These are phyloP conservation scores for Nannizzia gypsea DNA, from an alignment of 2,329 filamentous ascomycete species.

Conservation along the genomic window DNA sequence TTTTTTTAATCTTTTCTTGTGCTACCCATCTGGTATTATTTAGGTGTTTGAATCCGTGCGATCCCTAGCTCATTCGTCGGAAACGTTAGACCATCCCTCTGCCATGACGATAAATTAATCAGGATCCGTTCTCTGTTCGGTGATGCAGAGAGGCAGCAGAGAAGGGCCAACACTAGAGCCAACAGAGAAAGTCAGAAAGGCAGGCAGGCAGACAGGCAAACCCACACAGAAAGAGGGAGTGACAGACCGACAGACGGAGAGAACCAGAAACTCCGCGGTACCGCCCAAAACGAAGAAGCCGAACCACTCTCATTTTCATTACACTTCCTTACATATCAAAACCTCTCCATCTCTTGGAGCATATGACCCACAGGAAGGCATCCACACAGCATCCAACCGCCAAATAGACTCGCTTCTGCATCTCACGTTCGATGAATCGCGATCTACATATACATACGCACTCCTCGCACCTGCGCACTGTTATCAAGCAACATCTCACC, in stretches of 20 bases:
- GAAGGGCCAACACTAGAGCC: background rate
- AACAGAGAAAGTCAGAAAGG: background rate
- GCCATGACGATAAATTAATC: slow-evolving; percentile 6
- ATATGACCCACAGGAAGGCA: slow-evolving; percentile 1
- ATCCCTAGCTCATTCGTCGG: slow-evolving; percentile 8
- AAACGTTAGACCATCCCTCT: background rate
- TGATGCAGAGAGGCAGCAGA: background rate
- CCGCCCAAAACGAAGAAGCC: background rate
- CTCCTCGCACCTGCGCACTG: background rate
- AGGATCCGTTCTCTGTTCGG: slow-evolving; percentile 4
- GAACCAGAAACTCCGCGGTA: background rate
- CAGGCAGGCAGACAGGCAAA: background rate
- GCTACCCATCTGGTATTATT: slow-evolving; percentile 6
- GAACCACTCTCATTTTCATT: background rate
- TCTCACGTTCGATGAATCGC: slow-evolving; percentile 5
- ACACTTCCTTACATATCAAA: slow-evolving; percentile 4
- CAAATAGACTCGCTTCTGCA: slow-evolving; percentile 4
- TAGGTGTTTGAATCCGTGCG: slow-evolving; percentile 4
- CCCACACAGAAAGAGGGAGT: too few relatives aligned
- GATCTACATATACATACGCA: background rate
- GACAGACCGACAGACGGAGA: background rate
- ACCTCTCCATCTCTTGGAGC: background rate
- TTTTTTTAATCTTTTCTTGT: slow-evolving; percentile 9
- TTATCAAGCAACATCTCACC: slow-evolving; percentile 2
- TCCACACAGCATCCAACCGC: slow-evolving; percentile 1